A percentile compares a stretch with the other conserved stretches of the same genome.
Evolutionary conservation across 345 rosid genomes (phyloP).

Genomic region (Corchorus capsularis): DNA sequence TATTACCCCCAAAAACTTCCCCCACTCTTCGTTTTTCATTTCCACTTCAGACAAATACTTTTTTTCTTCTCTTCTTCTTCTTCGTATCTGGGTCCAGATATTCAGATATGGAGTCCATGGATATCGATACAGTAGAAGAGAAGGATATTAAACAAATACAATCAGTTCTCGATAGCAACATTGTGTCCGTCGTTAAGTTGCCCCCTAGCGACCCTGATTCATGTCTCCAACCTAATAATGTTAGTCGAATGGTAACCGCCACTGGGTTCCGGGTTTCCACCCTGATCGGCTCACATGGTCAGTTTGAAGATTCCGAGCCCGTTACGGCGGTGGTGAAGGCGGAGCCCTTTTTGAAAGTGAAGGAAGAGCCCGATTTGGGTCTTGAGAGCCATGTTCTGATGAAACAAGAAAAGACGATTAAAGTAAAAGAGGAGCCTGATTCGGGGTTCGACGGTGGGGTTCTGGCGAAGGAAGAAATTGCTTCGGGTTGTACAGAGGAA

Average conservation of each 20-base stretch:
- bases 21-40: not conserved
- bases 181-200: conserved; percentile 17
- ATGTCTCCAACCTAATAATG: conserved; percentile 8
- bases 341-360: conserved; percentile 13
- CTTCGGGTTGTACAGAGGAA: conserved; percentile 5
- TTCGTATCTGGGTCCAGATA: not conserved
- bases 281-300: conserved; percentile 2
- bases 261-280: conserved; percentile 46
- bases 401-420: conserved; percentile 7
- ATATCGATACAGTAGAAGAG: not conserved
- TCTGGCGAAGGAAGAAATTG: not conserved
- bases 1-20: not conserved
- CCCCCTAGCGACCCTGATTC: conserved; percentile 17
- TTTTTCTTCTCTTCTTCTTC: not conserved
- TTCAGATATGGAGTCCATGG: conserved; percentile 21
- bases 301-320: not conserved
- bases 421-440: conserved; percentile 21
- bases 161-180: conserved; percentile 3
- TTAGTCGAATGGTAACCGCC: conserved; percentile 29
- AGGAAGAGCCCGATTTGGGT: conserved; percentile 23
- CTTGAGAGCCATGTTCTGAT: not conserved
- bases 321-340: conserved; percentile 16
- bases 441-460: conserved; percentile 4
- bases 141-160: not conserved
- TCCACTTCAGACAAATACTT: not conserved